These are phyloP conservation scores for Phaeosphaeriaceae sp. DNA, from an alignment of 2,329 filamentous ascomycete species.

Conservation along the genomic window DNA sequence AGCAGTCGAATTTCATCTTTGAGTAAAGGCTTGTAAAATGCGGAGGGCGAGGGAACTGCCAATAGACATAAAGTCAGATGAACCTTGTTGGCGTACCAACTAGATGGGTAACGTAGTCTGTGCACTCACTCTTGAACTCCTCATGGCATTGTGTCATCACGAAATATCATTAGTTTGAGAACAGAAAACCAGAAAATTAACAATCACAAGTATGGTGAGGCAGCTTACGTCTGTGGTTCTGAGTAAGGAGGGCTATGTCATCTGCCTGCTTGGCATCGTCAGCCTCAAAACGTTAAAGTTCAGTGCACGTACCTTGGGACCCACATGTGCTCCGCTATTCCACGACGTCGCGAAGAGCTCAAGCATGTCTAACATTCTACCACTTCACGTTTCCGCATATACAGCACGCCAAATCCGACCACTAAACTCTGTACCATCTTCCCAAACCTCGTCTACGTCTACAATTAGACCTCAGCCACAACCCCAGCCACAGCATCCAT, in stretches of 20 bases:
- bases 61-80: no score
- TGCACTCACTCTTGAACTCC: no score
- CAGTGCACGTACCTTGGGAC: constrained; percentile 26
- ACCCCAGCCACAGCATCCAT: constrained; percentile 5
- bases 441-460: constrained; percentile 10
- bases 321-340: constrained; percentile 26
- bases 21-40: no score
- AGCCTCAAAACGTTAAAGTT: constrained; percentile 16
- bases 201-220: no score
- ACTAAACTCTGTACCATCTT: constrained; percentile 3
- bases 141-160: no score
- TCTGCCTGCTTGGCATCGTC: constrained; percentile 14
- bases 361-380: constrained; percentile 31
- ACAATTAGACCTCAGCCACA: constrained; percentile 10
- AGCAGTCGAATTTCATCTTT: no score
- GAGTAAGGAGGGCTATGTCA: not conserved
- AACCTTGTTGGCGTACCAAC: no score
- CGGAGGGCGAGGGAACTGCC: no score
- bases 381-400: constrained; percentile 19
- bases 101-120: no score
- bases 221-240: no score
- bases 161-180: no score
- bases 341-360: constrained; percentile 14
- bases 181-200: no score
- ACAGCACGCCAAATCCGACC: constrained; percentile 18